These are phyloP conservation scores for Trametes meyenii DNA, from an alignment of 768 basidiomycete genomes.

Conservation along the genomic window DNA sequence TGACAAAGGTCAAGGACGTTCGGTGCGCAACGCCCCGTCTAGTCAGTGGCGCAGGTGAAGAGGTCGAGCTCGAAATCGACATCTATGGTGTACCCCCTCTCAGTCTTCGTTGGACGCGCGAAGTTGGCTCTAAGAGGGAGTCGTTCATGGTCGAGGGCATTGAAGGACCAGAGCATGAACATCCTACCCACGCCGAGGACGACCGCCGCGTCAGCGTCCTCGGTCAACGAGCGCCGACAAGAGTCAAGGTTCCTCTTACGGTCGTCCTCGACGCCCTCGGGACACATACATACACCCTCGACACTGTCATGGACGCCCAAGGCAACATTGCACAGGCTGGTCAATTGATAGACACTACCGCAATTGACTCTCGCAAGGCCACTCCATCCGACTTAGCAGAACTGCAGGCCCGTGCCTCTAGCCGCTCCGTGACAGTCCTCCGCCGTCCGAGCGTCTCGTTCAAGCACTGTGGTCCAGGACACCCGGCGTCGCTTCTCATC, in stretches of 20 bases:
- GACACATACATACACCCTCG: conserved; percentile 71
- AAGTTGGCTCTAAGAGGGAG: conserved; percentile 66
- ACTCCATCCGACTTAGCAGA: not conserved
- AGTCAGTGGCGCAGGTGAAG: conserved; percentile 51
- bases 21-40: conserved; percentile 53
- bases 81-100: conserved; percentile 78
- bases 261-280: conserved; percentile 66
- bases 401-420: conserved; percentile 6
- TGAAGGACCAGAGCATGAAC: conserved; percentile 53
- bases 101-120: conserved; percentile 75
- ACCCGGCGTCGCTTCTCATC: conserved; percentile 70
- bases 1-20: conserved; percentile 49
- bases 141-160: conserved; percentile 84
- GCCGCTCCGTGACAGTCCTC: conserved; percentile 67
- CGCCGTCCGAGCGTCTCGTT: conserved; percentile 74
- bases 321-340: conserved; percentile 64
- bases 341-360: not conserved
- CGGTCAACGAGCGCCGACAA: conserved; percentile 46
- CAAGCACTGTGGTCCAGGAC: conserved; percentile 69
- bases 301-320: conserved; percentile 80
- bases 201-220: conserved; percentile 23
- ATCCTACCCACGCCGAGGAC: conserved; percentile 26
- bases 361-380: conserved; percentile 39
- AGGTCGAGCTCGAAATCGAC: conserved; percentile 59
- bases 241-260: conserved; percentile 68